These are phyloP conservation scores for Leccinum ochraceum DNA, from an alignment of 768 basidiomycete species.

Conservation along the genomic window DNA sequence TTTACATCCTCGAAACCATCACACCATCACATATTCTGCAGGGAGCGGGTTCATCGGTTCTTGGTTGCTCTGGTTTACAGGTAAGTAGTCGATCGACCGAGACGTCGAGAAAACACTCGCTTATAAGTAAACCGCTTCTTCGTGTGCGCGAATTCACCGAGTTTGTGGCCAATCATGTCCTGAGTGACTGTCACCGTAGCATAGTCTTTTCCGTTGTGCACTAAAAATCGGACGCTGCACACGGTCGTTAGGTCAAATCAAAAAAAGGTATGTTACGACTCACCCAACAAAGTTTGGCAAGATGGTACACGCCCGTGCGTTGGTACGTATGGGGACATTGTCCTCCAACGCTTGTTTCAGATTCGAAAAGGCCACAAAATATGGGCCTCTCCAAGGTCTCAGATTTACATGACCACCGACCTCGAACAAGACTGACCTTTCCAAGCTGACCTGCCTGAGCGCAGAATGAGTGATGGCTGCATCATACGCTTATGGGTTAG, in stretches of 20 bases:
- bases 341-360: conserved; percentile 76
- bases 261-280: conserved; percentile 25
- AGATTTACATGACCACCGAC: neutral
- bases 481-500: conserved; percentile 37
- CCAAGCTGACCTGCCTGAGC: conserved; percentile 80
- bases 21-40: neutral
- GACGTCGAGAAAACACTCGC: conserved; percentile 47
- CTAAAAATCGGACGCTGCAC: conserved; percentile 77
- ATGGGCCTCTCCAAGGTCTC: conserved; percentile 64
- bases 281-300: conserved; percentile 96
- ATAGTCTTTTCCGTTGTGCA: conserved; percentile 94
- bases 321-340: conserved; percentile 85
- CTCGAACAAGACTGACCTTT: conserved; percentile 52
- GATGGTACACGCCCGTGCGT: conserved; percentile 88
- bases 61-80: neutral
- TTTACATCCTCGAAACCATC: neutral
- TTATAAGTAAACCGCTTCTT: conserved; percentile 85
- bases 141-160: conserved; percentile 93
- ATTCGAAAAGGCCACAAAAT: conserved; percentile 91
- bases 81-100: neutral
- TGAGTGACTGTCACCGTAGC: conserved; percentile 84
- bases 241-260: neutral
- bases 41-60: neutral
- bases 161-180: conserved; percentile 98
- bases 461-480: conserved; percentile 60